Base-by-base conservation (phyloP, 139 green algal species). In the Prasinococcaceae sp. region DNA sequence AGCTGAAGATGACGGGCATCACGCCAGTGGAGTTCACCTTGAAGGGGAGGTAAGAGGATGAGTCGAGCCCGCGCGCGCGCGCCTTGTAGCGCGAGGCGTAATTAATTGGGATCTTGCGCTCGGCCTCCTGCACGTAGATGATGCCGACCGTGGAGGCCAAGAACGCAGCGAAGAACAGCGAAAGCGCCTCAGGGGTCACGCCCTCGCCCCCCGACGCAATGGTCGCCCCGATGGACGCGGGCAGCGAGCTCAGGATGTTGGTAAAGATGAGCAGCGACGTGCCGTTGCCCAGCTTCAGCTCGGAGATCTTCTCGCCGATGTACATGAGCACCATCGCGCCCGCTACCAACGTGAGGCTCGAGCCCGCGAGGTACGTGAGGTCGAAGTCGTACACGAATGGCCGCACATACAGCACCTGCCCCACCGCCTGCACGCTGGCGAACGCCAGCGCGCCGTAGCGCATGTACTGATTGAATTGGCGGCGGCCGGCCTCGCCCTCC, bases 1-100 rank as follows among this genome's bases (percentile, higher is more conserved):
- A 92, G 6, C 86, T 73, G 61, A 98, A 98, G 66, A 98, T 98
- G 66, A 98, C 82, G 0, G 90, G 90, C 89, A 98, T 97, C 10
- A 97, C 90, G 36, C 90, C 90, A 6, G 83, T 83, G 4, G 77
- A 76, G 56, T 92, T 92, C n/a, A 88, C 84, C 75, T 97, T 97
- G 79, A 98, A 95, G 23, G 90, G 90, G 62, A 98, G 76, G 76
- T 97, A 98, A 9, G 74, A 79, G 60, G 85, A 78, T 16, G 70
- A 63, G 12, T 70, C 60, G 8, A 96, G 71, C 28, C 74, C 74
- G 38, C 78, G 76, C 2, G 69, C 72, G 23, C 71, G 49, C 61
- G 29, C 36, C 12, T 55, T 50, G 48, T 70, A 71, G 9, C 63
- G 43, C 45, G 38, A 41, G 26, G 79, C 81, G 58, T 98, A 98